phyloP scores from a whole-genome alignment of 345 rosid species.

The Hevea brasiliensis region DNA sequence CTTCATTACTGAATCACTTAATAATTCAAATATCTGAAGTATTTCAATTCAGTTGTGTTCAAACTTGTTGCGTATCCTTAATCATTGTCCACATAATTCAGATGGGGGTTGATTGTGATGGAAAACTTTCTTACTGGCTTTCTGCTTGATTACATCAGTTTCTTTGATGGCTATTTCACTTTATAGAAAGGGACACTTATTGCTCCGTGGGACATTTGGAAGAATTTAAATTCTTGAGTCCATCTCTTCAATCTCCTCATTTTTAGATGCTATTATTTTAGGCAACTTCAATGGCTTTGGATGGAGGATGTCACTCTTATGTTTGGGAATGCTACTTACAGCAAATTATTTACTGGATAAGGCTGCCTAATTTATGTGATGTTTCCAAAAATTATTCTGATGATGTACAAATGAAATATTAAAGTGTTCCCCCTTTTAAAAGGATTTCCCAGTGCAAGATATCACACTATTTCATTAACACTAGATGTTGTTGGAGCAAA shows the following conservation, averaged over 20 bases:
- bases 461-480: too few relatives aligned
- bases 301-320: background rate
- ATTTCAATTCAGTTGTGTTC: background rate
- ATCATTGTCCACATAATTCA: background rate
- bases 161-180: background rate
- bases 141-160: background rate
- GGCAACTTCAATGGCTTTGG: background rate
- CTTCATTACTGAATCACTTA: background rate
- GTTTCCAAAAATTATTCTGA: background rate
- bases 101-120: background rate
- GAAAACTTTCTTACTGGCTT: background rate
- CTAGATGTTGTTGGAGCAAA: too few relatives aligned
- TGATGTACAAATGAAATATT: background rate
- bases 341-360: conserved; percentile 1
- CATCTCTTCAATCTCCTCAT: background rate
- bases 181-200: background rate
- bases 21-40: background rate
- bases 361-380: background rate
- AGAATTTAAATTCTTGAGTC: background rate
- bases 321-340: background rate
- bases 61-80: background rate
- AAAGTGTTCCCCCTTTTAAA: too few relatives aligned
- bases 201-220: background rate
- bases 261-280: background rate
- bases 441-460: too few relatives aligned